phyloP scores from a whole-genome alignment of 2,329 filamentous ascomycete genomes.

The Penicillium verrucosum region DNA sequence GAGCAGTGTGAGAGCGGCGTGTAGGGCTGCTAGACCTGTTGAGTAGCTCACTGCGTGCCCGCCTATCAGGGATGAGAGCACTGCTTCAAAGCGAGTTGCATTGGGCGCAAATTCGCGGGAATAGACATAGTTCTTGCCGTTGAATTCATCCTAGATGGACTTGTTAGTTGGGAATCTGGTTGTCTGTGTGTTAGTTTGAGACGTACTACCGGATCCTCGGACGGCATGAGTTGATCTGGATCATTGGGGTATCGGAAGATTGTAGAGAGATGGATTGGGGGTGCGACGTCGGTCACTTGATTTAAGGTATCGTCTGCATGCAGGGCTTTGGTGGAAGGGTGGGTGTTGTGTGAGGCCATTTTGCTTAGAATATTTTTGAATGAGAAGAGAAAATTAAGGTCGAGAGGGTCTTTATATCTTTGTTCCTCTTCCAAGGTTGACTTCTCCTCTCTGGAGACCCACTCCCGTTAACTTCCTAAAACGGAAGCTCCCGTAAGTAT shows the following conservation, averaged over 20 bases:
- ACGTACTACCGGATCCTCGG: conserved; percentile 55
- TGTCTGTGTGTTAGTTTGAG: not conserved
- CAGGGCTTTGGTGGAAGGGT: conserved; percentile 59
- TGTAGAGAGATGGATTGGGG: conserved; percentile 84
- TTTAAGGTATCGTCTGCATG: conserved; percentile 79
- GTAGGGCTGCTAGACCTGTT: conserved; percentile 81
- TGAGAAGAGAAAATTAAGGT: not conserved
- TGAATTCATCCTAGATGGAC: conserved; percentile 18
- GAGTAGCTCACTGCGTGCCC: conserved; percentile 69
- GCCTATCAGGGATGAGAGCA: conserved; percentile 69
- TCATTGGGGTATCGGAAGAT: conserved; percentile 78
- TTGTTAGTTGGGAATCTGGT: not conserved
- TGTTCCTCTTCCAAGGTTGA: not conserved
- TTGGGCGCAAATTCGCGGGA: conserved; percentile 78
- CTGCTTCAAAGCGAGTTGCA: conserved; percentile 76
- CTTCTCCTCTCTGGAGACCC: not conserved
- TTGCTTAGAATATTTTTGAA: not conserved
- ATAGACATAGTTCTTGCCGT: conserved; percentile 64
- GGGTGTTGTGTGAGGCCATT: conserved; percentile 20
- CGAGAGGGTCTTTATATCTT: not conserved
- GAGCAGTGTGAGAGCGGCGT: conserved; percentile 75
- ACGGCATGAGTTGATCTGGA: conserved; percentile 60
- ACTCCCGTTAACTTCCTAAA: conserved; percentile 3
- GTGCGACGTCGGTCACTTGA: conserved; percentile 73
- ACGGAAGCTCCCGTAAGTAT: not conserved